Base-by-base conservation (phyloP, 495 filamentous ascomycete species). In the Aspergillus asperescens region DNA sequence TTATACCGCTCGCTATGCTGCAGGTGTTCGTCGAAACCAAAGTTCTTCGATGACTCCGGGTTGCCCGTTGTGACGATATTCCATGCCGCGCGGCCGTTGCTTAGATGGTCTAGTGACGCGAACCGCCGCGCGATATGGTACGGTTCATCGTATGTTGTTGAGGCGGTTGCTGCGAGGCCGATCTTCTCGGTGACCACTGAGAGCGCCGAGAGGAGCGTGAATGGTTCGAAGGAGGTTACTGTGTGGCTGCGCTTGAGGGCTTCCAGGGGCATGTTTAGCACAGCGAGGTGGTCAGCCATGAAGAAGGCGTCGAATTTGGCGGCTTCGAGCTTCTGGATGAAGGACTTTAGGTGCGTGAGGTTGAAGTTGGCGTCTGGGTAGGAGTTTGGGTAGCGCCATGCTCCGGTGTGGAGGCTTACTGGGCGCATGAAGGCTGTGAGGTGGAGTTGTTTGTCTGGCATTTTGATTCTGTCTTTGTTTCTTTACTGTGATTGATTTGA, bases 251-350 rank as follows among this genome's bases (percentile, higher is more conserved):
- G 77, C 53, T 77, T 76, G 28, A 81, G 70, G 12, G 78, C 78
- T 48, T 81, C 77, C 12, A 77, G 57, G 7, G 77, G 77, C 77
- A 82, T 80, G 57, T 82, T 80, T 22, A 80, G 61, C 7, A 81
- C 77, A 12, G 77, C 79, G 0, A 82, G 64, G 54, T 80, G 77
- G 53, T 82, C 79, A 4, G 79, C 79, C 77, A 82, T 81, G 71
- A 82, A 82, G 68, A 82, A 80, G 44, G 77, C 79, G 58, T 82
- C 77, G 63, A 82, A 82, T 52, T 82, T 82, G 54, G 77, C 79
- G 12, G 66, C 72, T 60, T 81, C 78, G 12, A 83, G 71, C 52
- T 77, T 79, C 46, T 76, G 71, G 48, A 77, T 75, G 50, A 82
- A 81, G 7, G 69, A 65, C 24, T 71, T 71, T 42, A 83, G 64